phyloP scores from a whole-genome alignment of 495 filamentous ascomycete species.

The Talaromyces ruber region DNA sequence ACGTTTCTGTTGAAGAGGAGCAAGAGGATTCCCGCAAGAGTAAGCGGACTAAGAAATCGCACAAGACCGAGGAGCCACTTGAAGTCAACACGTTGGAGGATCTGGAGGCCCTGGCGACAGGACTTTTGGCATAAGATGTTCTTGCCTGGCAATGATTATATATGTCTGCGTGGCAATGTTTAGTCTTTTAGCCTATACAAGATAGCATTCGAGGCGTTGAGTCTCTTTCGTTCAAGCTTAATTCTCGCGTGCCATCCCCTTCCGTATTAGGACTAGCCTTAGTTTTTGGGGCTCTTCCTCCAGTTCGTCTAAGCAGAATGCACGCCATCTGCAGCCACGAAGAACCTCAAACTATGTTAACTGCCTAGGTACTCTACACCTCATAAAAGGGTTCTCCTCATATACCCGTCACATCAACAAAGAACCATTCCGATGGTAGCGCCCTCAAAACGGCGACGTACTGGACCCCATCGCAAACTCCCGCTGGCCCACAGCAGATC shows the following conservation, averaged over 20 bases:
- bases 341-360: too few relatives aligned
- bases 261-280: not conserved
- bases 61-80: conserved; percentile 44
- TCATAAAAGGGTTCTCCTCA: too few relatives aligned
- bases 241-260: not conserved
- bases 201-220: not conserved
- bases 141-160: not conserved
- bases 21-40: conserved; percentile 32
- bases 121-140: conserved; percentile 50
- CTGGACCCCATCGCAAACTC: not conserved
- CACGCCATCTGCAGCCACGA: too few relatives aligned
- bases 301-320: not conserved
- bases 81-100: conserved; percentile 68
- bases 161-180: not conserved
- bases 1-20: conserved; percentile 18
- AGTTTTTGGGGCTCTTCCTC: not conserved
- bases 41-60: conserved; percentile 36
- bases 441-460: not conserved
- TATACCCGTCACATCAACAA: not conserved
- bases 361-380: too few relatives aligned
- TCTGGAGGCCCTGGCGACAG: conserved; percentile 79
- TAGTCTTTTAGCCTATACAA: not conserved
- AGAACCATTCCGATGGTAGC: not conserved
- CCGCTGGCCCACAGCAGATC: not conserved
- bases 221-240: not conserved